Evolutionary conservation across 257 asterid species (phyloP).

Genomic region (Phtheirospermum japonicum): DNA sequence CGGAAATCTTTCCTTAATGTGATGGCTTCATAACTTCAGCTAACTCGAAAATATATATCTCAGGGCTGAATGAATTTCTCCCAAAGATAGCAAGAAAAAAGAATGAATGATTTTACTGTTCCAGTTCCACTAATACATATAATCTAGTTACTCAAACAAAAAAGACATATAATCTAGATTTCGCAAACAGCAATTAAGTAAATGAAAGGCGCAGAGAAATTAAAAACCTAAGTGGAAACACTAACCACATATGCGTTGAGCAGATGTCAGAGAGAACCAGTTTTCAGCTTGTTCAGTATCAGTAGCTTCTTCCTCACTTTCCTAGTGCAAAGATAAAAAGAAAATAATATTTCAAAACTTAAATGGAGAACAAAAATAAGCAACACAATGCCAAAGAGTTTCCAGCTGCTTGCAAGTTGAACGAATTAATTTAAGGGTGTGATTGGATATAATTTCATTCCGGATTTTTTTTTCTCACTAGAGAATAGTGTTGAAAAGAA

Average conservation of each 20-base stretch:
- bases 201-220: neutral
- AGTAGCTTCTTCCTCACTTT: slow-evolving; percentile 97
- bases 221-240: slow-evolving; percentile 22
- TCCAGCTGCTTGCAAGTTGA: slow-evolving; percentile 5
- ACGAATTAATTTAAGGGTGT: neutral
- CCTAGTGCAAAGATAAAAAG: slow-evolving; percentile 45
- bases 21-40: neutral
- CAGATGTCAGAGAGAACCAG: slow-evolving; percentile 98
- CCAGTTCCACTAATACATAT: neutral
- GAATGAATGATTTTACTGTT: neutral
- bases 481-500: too few relatives aligned
- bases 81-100: neutral
- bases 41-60: neutral
- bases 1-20: neutral
- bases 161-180: neutral
- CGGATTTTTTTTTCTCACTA: too few relatives aligned
- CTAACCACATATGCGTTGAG: slow-evolving; percentile 96
- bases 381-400: slow-evolving; percentile 12
- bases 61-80: slow-evolving; percentile 6
- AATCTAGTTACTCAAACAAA: neutral
- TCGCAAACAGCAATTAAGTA: neutral
- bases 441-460: neutral
- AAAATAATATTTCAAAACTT: slow-evolving; percentile 24
- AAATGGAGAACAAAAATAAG: slow-evolving; percentile 21
- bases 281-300: slow-evolving; percentile 99